Evolutionary conservation across 2,329 filamentous ascomycete genomes (phyloP), one percentile per base, ranked within the genome.

Genomic region (Stagonosporopsis tanaceti): DNA sequence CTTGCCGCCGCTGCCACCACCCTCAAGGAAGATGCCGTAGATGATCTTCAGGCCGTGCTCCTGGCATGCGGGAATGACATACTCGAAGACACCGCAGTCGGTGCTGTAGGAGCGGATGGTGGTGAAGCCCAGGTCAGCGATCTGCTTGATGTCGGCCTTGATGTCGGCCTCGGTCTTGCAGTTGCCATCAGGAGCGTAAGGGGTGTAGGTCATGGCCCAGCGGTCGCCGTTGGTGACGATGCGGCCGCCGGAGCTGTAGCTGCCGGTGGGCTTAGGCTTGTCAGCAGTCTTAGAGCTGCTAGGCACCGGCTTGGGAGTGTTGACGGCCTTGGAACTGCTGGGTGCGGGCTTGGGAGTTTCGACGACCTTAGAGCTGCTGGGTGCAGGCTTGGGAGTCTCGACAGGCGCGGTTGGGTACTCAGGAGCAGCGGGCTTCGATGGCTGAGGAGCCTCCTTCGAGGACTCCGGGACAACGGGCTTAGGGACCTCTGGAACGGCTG

Each of bases 41-140:
- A 97, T 94, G 78, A 97, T 81, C 77, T 89, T 88, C 59, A 97
- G 74, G 59, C 89, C 88, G 77, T 88, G 74, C 68, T 85, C 77
- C 70, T 84, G 78, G 79, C 85, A 88, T 58, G 91, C 90, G 40
- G 80, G 78, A 63, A 91, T 91, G 57, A 97, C 88, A 78, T 86
- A 88, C 74, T 87, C 79, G 60, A 96, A 89, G 53, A 89, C 89
- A 78, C 85, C 83, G 84, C 94, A 98, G 85, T 97, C 93, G 67
- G 93, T 93, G 64, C 89, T 92, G 87, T 98, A 98, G 75, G 95
- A 83, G 77, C 94, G 93, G 53, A 85, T 82, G 30, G 89, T 82
- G 66, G 84, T 88, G 81, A 89, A 90, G 42, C 79, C 80, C 57
- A 79, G 76, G 44, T 69, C 66, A 47, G 76, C 71, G 68, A 82